A percentile compares a stretch with the other conserved stretches of the same genome.
phyloP scores from a whole-genome alignment of 2,329 filamentous ascomycete genomes.

The Curvularia sp. region DNA sequence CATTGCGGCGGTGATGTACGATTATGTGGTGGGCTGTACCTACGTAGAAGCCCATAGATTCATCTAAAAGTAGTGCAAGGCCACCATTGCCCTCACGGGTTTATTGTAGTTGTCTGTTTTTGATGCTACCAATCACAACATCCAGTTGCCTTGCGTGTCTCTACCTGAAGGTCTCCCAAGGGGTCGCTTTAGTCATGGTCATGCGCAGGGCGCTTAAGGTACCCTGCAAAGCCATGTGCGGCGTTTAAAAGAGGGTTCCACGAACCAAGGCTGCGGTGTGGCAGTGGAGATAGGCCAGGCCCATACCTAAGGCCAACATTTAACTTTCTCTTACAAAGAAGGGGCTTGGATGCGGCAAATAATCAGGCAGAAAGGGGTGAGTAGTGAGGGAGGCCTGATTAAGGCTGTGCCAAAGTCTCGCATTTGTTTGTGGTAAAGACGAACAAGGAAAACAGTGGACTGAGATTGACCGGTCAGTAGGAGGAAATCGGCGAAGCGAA shows the following conservation, averaged over 20 bases:
- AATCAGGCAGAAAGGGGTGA: neutral
- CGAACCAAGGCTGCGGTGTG: constrained; percentile 5
- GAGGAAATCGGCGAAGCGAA: no score
- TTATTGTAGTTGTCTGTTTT: neutral
- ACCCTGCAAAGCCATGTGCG: constrained; percentile 8
- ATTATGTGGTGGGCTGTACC: neutral
- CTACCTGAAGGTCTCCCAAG: neutral
- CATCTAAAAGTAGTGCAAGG: neutral
- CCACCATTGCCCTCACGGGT: neutral
- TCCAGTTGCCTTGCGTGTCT: neutral
- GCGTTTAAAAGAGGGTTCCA: constrained; percentile 5
- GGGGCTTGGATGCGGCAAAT: neutral
- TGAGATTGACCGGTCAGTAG: no score
- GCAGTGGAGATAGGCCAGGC: constrained; percentile 1
- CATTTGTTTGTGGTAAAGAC: no score
- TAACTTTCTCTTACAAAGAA: neutral
- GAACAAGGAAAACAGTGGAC: neutral
- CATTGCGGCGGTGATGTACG: neutral
- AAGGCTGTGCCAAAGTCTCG: neutral
- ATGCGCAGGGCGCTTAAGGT: constrained; percentile 8
- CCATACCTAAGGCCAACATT: constrained; percentile 2
- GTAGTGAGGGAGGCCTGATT: neutral
- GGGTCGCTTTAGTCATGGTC: neutral
- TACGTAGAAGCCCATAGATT: neutral
- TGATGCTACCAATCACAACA: neutral